A percentile compares a stretch with the other conserved stretches of the same genome.
Evolutionary conservation across 805 yeast species (phyloP).

Genomic region (Naumovozyma baii): DNA sequence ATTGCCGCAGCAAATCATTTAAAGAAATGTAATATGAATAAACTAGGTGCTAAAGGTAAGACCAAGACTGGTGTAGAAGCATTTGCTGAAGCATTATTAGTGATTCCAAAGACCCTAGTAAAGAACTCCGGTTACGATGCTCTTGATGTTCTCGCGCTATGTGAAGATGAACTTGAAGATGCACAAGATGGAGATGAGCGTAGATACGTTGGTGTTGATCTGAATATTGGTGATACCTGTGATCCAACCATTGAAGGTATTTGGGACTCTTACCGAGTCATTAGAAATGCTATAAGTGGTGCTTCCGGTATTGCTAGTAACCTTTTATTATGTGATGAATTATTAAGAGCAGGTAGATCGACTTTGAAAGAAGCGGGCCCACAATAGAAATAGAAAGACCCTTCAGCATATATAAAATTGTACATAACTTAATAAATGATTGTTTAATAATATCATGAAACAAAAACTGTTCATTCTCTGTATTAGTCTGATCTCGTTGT

Average conservation of each 20-base stretch:
- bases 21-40: conserved; percentile 38
- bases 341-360: conserved; percentile 92
- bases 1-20: conserved; percentile 70
- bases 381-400: conserved; percentile 7
- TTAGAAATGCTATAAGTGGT: conserved; percentile 84
- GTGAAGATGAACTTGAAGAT: conserved; percentile 54
- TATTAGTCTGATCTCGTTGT: background rate
- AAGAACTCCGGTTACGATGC: conserved; percentile 91
- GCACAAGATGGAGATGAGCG: conserved; percentile 55
- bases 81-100: conserved; percentile 82
- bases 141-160: conserved; percentile 75
- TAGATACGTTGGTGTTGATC: conserved; percentile 80
- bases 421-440: conserved; percentile 1
- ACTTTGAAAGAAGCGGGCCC: conserved; percentile 60
- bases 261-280: conserved; percentile 92
- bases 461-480: background rate
- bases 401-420: conserved; percentile 1
- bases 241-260: conserved; percentile 91
- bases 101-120: conserved; percentile 86
- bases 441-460: background rate
- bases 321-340: conserved; percentile 86
- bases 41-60: conserved; percentile 66
- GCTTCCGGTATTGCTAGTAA: conserved; percentile 94
- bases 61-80: conserved; percentile 86
- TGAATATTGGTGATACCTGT: conserved; percentile 87